phyloP scores from a whole-genome alignment of 257 asterid genomes.

The Primulina huaijiensis region DNA sequence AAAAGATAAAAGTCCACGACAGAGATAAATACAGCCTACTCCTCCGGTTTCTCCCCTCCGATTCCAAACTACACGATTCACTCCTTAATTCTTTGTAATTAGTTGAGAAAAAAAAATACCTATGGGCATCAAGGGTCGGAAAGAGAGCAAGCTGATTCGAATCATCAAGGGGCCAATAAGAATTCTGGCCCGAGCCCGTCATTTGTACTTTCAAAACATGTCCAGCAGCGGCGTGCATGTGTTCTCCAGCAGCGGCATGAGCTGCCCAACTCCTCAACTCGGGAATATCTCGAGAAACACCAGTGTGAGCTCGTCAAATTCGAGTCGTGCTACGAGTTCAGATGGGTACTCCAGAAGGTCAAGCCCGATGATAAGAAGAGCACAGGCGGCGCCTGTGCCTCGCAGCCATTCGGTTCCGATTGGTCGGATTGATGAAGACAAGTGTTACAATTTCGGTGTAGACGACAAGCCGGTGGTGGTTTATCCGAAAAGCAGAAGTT shows the following conservation, averaged over 20 bases:
- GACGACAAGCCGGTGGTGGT: constrained; percentile 26
- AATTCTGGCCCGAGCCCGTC: not conserved
- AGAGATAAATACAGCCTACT: no score
- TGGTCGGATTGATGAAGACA: constrained; percentile 66
- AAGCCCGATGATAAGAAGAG: constrained; percentile 3
- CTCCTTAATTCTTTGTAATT: no score
- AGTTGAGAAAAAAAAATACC: no score
- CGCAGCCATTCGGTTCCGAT: constrained; percentile 47
- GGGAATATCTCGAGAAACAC: constrained; percentile 34
- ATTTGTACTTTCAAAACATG: not conserved
- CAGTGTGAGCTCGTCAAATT: constrained; percentile 30
- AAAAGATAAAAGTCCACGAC: no score
- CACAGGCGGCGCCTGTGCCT: constrained; percentile 18
- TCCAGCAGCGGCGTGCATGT: not conserved
- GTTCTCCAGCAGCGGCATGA: constrained; percentile 9
- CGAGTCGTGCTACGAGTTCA: constrained; percentile 20
- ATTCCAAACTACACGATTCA: no score
- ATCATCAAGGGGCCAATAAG: not conserved
- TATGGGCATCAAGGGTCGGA: constrained; percentile 2
- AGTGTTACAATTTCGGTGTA: constrained; percentile 43
- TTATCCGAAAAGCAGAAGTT: constrained; percentile 44
- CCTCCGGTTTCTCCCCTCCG: no score
- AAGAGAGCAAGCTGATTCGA: not conserved
- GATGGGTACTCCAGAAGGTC: constrained; percentile 27
- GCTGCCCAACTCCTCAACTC: constrained; percentile 14